A percentile compares a stretch with the other conserved stretches of the same genome.
Conservation (phyloP, 2,329 filamentous ascomycete species). For the Colletotrichum theobromicola region DNA sequence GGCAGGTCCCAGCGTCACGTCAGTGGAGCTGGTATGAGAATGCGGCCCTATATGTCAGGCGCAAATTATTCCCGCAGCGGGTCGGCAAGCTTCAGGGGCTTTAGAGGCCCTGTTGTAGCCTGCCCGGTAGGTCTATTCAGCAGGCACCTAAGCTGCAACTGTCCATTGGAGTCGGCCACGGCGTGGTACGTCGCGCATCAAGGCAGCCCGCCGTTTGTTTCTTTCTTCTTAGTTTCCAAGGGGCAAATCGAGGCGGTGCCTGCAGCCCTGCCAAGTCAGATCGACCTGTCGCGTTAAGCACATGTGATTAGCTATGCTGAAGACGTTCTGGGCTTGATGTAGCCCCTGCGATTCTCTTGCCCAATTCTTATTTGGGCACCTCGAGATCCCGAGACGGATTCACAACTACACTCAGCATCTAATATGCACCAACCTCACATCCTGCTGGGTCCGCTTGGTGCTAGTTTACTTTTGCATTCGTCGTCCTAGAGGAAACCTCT, state of each 20-base stretch:
- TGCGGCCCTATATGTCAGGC: slow-evolving; percentile 18
- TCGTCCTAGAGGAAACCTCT: neutral
- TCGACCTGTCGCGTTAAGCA: neutral
- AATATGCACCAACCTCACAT: neutral
- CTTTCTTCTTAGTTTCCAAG: neutral
- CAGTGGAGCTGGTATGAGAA: neutral
- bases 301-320: neutral
- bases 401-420: neutral
- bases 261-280: neutral
- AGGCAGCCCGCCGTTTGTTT: neutral
- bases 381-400: neutral
- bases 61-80: neutral
- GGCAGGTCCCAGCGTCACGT: neutral
- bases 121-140: too few species aligned
- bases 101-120: neutral
- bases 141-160: neutral
- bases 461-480: slow-evolving; percentile 13
- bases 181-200: neutral
- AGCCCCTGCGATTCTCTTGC: neutral
- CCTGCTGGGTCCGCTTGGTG: neutral
- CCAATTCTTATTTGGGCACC: neutral
- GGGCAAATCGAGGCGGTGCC: neutral
- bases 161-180: neutral
- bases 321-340: neutral
- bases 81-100: neutral